Conservation (phyloP, 768 basidiomycete species). For the Tulasnella sp. region DNA sequence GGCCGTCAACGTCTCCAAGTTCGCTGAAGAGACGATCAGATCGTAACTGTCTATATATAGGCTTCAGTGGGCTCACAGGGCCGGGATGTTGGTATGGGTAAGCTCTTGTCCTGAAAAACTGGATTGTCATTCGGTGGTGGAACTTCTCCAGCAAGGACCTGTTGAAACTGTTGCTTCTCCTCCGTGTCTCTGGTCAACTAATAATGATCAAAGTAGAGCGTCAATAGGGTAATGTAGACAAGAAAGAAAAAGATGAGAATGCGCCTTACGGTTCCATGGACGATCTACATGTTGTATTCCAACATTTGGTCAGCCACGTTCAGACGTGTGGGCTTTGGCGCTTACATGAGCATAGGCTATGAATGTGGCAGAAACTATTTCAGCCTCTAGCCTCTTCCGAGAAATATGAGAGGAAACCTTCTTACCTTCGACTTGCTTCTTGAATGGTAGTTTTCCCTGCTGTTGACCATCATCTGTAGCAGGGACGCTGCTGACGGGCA, state of each 20-base stretch:
- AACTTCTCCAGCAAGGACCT: slow-evolving; percentile 3
- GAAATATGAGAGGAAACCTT: too few relatives aligned
- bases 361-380: too few relatives aligned
- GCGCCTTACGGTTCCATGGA: neutral
- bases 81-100: too few relatives aligned
- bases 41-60: too few relatives aligned
- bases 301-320: neutral
- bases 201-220: too few relatives aligned
- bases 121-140: neutral
- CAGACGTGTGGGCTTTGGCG: neutral
- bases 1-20: too few relatives aligned
- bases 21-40: too few relatives aligned
- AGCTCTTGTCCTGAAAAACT: too few relatives aligned
- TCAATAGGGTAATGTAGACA: neutral
- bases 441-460: slow-evolving; percentile 1
- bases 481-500: neutral
- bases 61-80: too few relatives aligned
- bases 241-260: neutral
- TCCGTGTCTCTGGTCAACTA: neutral
- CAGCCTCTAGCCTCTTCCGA: too few relatives aligned
- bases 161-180: neutral
- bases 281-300: neutral
- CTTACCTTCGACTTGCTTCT: slow-evolving; percentile 1
- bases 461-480: too few relatives aligned
- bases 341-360: slow-evolving; percentile 3